Base-by-base conservation (phyloP, 352 stramenopile species). In the Phytopythium montanum region DNA sequence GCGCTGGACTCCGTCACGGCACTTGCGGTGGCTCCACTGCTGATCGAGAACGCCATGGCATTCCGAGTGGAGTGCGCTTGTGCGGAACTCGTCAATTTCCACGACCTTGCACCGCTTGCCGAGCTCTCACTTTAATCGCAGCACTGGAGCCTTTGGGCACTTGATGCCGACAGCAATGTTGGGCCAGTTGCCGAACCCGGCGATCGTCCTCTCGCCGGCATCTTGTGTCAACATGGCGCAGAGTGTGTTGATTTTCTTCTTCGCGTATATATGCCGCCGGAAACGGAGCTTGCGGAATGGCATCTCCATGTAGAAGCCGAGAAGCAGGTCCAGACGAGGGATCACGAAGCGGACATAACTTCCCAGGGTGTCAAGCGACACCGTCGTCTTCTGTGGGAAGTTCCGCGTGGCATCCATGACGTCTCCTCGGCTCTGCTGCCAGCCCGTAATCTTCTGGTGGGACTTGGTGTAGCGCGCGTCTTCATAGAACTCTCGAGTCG, bases 401-500 rank as follows among this genome's bases (percentile, higher is more conserved):
- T 60, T 50, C 12, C 19, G 46, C 3, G 49, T 38, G 0, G 58
- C 58, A 50, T 65, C 63, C 4, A 49, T 41, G 12, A 65, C 45
- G 13, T 45, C 21, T 0, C 31, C 14, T 7, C 42, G n/a, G 10
- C 38, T 21, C 19, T 60, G 38, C 56, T 62, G 45, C 54, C 58
- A 65, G 6, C 56, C 48, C 45, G 36, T 61, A 13, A 6, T 61
- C 46, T 61, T 69, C 13, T 65, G 53, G 10, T 65, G 59, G 21
- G 25, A 29, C 29, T 58, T 62, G 16, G 28, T 69, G 58, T 62
- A 69, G 7, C 2, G 14, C 2, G 44, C 58, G 19, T 60, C 46
- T 42, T 65, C 59, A n/a, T 66, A 66, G 44, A 66, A 59, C 36
- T 66, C 54, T 46, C 1, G 59, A 70, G 19, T 59, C n/a, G n/a